Percentiles rank a stretch among this genome's conserved stretches.
These are phyloP conservation scores for Termitomyces sp. DNA, from an alignment of 768 basidiomycete species.

Conservation along the genomic window DNA sequence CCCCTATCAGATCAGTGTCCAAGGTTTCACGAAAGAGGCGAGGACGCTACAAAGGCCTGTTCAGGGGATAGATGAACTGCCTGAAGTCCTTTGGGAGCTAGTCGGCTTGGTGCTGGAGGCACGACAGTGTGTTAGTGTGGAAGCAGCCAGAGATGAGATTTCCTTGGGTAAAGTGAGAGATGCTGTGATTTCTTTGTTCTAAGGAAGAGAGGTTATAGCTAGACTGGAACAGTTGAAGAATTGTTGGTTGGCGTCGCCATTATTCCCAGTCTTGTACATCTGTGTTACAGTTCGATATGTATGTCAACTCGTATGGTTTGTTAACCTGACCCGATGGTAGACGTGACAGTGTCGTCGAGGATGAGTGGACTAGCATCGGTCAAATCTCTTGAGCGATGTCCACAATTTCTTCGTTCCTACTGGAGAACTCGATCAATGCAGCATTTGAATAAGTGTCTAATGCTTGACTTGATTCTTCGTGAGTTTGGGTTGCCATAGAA, in stretches of 20 bases:
- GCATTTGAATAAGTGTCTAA: no score
- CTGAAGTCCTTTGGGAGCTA: conserved; percentile 25
- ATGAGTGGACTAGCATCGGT: neutral
- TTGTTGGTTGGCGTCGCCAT: neutral
- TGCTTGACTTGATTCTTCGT: neutral
- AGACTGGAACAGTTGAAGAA: neutral
- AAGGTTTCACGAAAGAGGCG: conserved; percentile 26
- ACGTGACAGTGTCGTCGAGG: no score
- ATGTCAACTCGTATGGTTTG: neutral
- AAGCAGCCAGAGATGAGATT: conserved; percentile 17
- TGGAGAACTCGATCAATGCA: neutral
- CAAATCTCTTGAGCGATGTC: neutral
- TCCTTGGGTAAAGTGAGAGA: conserved; percentile 23
- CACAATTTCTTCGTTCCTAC: neutral
- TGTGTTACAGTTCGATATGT: neutral
- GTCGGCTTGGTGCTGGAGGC: conserved; percentile 28
- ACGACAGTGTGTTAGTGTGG: conserved; percentile 16
- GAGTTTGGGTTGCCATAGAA: neutral
- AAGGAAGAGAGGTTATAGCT: neutral
- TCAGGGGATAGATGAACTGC: conserved; percentile 21
- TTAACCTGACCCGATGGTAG: neutral
- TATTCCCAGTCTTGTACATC: neutral
- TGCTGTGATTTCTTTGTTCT: conserved; percentile 21
- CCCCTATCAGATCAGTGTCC: conserved; percentile 26
- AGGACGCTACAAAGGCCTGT: conserved; percentile 23